A percentile compares a stretch with the other conserved stretches of the same genome.
phyloP scores from a whole-genome alignment of 768 basidiomycete genomes.

The Boletus edulis region DNA sequence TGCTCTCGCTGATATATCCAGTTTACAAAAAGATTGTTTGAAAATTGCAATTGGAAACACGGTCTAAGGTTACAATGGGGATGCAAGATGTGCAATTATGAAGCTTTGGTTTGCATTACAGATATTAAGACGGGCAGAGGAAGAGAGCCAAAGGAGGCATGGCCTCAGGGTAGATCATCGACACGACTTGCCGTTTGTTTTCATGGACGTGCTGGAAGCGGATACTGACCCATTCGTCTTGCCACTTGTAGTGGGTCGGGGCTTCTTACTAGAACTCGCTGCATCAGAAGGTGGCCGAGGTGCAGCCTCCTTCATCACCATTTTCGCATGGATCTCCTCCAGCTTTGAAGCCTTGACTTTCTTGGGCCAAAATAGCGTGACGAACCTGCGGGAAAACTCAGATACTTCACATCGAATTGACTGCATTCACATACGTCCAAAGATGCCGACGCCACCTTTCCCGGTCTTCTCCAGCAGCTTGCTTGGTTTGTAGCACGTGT shows the following conservation, averaged over 20 bases:
- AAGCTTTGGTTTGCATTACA: constrained; percentile 26
- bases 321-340: constrained; percentile 94
- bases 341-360: constrained; percentile 92
- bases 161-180: constrained; percentile 40
- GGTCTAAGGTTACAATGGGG: constrained; percentile 23
- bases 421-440: constrained; percentile 77
- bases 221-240: constrained; percentile 56
- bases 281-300: constrained; percentile 55
- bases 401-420: neutral
- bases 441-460: constrained; percentile 90
- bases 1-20: constrained; percentile 13
- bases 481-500: constrained; percentile 70
- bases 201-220: constrained; percentile 41
- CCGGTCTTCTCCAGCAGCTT: constrained; percentile 74
- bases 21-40: constrained; percentile 11
- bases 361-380: constrained; percentile 96
- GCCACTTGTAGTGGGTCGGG: constrained; percentile 45
- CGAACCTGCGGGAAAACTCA: constrained; percentile 58
- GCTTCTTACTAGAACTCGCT: constrained; percentile 52
- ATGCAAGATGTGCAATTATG: constrained; percentile 26
- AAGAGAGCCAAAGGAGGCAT: constrained; percentile 15
- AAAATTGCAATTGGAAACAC: constrained; percentile 13
- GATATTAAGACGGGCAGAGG: constrained; percentile 17
- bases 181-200: constrained; percentile 60
- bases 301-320: constrained; percentile 84